Percentiles rank a stretch among this genome's conserved stretches.
Conservation (phyloP, 192 early-diverging fungal species). For the Ambispora gerdemannii region DNA sequence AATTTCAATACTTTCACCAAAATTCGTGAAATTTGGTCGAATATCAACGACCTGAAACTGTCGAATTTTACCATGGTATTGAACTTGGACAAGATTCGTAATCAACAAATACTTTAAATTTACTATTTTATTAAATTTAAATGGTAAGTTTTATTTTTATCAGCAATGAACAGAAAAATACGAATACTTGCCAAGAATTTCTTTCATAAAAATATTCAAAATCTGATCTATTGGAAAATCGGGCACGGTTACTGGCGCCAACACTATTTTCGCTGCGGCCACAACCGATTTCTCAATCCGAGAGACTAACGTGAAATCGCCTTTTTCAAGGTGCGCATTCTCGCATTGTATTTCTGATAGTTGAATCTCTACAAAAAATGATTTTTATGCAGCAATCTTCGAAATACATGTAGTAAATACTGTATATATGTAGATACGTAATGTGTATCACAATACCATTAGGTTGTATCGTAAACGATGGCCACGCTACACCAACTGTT, state of each 20-base stretch:
- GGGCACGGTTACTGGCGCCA: conserved; percentile 37
- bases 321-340: conserved; percentile 49
- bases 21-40: conserved; percentile 1
- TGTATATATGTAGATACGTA: too few relatives aligned
- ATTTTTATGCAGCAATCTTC: too few relatives aligned
- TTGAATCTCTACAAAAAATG: conserved; percentile 44
- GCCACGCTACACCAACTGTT: conserved; percentile 56
- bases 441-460: too few relatives aligned
- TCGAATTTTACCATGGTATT: conserved; percentile 51
- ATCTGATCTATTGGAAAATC: conserved; percentile 46
- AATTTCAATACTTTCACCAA: too few relatives aligned
- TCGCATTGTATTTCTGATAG: conserved; percentile 43
- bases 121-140: conserved; percentile 40
- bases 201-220: conserved; percentile 56
- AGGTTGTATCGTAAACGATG: conserved; percentile 43
- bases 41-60: conserved; percentile 43
- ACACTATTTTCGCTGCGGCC: conserved; percentile 41
- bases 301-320: conserved; percentile 37
- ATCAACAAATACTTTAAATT: conserved; percentile 55
- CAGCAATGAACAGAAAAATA: not conserved
- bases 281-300: conserved; percentile 34
- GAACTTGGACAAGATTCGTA: conserved; percentile 51
- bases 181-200: conserved; percentile 54
- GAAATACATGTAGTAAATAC: too few relatives aligned
- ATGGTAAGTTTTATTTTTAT: too few relatives aligned